Percentiles rank a stretch among this genome's conserved stretches.
Evolutionary conservation across 2,329 filamentous ascomycete genomes (phyloP).

Genomic region (Pseudogymnoascus sp.): DNA sequence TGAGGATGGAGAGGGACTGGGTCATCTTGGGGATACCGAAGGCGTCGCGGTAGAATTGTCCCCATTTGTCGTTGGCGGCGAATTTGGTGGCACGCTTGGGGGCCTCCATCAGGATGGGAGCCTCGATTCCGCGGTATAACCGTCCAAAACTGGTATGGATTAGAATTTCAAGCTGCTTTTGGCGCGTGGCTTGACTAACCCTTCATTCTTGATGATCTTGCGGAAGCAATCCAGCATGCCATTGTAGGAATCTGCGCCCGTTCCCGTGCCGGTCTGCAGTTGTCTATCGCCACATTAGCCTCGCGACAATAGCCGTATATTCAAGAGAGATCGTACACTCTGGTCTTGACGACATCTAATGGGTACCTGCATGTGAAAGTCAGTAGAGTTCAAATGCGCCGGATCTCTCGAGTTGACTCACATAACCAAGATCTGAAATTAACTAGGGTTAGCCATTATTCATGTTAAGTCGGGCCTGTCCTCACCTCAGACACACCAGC

Average conservation of each 20-base stretch:
- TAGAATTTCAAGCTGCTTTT: not conserved
- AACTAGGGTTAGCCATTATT: conserved; percentile 17
- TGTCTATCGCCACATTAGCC: conserved; percentile 47
- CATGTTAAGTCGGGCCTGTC: conserved; percentile 17
- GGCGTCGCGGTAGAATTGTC: conserved; percentile 78
- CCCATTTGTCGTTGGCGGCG: conserved; percentile 98
- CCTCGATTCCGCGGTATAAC: conserved; percentile 89
- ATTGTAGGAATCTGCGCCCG: conserved; percentile 78
- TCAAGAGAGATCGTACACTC: conserved; percentile 60
- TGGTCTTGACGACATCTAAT: conserved; percentile 94
- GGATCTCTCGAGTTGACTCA: conserved; percentile 35
- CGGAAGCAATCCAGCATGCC: conserved; percentile 97
- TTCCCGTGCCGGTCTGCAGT: conserved; percentile 66
- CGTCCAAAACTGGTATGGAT: conserved; percentile 59
- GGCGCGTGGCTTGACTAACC: conserved; percentile 44
- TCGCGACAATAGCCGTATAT: not conserved
- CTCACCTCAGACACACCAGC: conserved; percentile 95
- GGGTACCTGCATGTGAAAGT: conserved; percentile 66
- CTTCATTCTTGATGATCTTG: conserved; percentile 94
- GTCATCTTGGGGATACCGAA: conserved; percentile 85
- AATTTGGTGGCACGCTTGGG: conserved; percentile 97
- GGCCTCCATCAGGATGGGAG: conserved; percentile 96
- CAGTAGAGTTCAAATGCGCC: conserved; percentile 12
- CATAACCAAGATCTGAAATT: conserved; percentile 73
- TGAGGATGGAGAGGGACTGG: conserved; percentile 84